Evolutionary conservation across 2,329 filamentous ascomycete species (phyloP).

Genomic region (Phialemoniopsis sp.): DNA sequence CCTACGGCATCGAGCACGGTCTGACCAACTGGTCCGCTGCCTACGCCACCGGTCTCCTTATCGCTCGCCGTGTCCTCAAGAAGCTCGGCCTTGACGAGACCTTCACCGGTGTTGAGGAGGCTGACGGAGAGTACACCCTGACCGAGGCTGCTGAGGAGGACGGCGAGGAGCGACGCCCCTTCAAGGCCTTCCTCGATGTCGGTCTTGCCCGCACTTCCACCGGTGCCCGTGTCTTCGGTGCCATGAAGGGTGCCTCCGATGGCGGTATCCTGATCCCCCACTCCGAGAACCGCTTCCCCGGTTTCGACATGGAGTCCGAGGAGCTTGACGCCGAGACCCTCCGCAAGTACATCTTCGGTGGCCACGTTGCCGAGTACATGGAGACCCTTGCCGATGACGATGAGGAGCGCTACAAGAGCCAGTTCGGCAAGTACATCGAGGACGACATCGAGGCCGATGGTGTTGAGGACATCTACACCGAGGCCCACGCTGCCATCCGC

Average conservation of each 20-base stretch:
- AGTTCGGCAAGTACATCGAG: slow-evolving; percentile 98
- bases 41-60: slow-evolving; percentile 93
- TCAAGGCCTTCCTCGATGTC: slow-evolving; percentile 99
- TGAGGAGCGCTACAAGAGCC: slow-evolving; percentile 98
- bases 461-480: slow-evolving; percentile 92
- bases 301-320: slow-evolving; percentile 95
- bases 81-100: slow-evolving; percentile 94
- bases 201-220: slow-evolving; percentile 96
- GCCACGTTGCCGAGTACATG: slow-evolving; percentile 99
- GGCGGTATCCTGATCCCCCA: slow-evolving; percentile 96
- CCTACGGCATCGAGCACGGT: slow-evolving; percentile 97
- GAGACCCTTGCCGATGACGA: slow-evolving; percentile 99
- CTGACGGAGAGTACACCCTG: slow-evolving; percentile 91
- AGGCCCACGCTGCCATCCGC: slow-evolving; percentile 95
- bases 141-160: slow-evolving; percentile 92
- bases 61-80: slow-evolving; percentile 93
- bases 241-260: slow-evolving; percentile 99
- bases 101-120: slow-evolving; percentile 95
- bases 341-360: slow-evolving; percentile 98
- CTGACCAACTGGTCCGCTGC: slow-evolving; percentile 99
- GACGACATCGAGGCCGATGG: slow-evolving; percentile 95
- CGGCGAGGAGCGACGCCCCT: slow-evolving; percentile 89
- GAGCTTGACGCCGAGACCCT: slow-evolving; percentile 96
- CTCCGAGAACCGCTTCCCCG: slow-evolving; percentile 99
- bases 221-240: slow-evolving; percentile 97